Conservation (phyloP, 345 rosid genomes). For the Dimocarpus longan region DNA sequence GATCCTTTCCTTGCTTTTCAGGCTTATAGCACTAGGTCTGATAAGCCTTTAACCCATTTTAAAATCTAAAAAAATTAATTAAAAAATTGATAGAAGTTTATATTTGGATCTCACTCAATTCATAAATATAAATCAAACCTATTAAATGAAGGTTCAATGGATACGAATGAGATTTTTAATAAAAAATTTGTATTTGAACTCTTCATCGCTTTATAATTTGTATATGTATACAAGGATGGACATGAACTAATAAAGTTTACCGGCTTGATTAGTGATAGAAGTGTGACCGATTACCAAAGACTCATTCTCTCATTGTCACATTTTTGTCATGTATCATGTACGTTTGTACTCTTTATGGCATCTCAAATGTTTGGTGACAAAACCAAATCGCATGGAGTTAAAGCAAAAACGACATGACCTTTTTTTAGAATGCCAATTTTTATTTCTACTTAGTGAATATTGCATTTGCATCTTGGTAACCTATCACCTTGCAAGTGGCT, state of each 20-base stretch:
- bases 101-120: too few relatives aligned
- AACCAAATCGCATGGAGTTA: constrained; percentile 10
- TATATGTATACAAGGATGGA: not conserved
- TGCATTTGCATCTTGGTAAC: not conserved
- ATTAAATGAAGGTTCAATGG: too few relatives aligned
- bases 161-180: too few relatives aligned
- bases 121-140: too few relatives aligned
- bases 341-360: not conserved
- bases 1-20: too few relatives aligned
- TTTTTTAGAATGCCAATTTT: not conserved
- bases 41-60: too few relatives aligned
- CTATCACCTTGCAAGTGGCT: not conserved
- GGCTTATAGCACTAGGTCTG: too few relatives aligned
- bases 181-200: too few relatives aligned
- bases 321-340: too few relatives aligned
- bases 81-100: too few relatives aligned
- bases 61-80: too few relatives aligned
- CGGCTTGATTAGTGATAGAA: not conserved
- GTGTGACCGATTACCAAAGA: constrained; percentile 18
- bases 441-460: not conserved
- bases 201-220: too few relatives aligned
- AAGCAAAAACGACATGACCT: not conserved
- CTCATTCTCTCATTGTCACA: not conserved
- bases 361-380: not conserved
- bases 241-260: not conserved